Evolutionary conservation across 371 early-diverging fungal species (phyloP), one percentile per base, ranked within the genome.

Genomic region (Apophysomyces ossiformis): DNA sequence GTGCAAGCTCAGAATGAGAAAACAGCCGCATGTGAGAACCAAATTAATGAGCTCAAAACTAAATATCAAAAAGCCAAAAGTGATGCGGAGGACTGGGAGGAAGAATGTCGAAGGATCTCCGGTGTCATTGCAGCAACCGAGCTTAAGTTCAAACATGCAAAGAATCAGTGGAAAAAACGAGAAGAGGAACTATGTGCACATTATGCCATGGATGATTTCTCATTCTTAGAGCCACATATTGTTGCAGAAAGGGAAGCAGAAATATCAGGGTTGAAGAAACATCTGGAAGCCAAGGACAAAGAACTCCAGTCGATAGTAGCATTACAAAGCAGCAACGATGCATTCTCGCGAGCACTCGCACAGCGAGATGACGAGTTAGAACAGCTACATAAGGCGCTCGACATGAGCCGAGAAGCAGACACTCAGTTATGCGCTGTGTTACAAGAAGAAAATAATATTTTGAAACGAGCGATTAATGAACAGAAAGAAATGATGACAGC

Each of bases 61-160:
- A 21, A 50, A 21, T 50, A 8, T 21, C n/a, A 50, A 21, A 21
- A 21, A 21, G 54, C 21, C 9, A 50, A 50, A 21, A 21, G 7
- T 9, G 54, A 50, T 50, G 54, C 54, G 9, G 54, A 50, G 21
- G 54, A 50, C 21, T 50, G 54, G 54, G 54, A 50, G 21, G 54
- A 50, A 26, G 18, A 50, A 21, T 50, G 54, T 21, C 54, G 21
- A 7, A 50, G 54, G 11, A 50, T 50, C 21, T 50, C 54, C 21
- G 54, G 21, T 18, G 21, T 50, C 1, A 21, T 50, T 21, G 21
- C 54, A 0, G 54, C 54, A 7, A 50, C 16, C 54, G 54, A 50
- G 54, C 54, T 50, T 26, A 50, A 21, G 21, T 21, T 21, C 11
- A 50, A 50, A 26, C 54, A 21, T 50, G 54, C 54, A 5, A 50